Percentiles rank a stretch among this genome's conserved stretches.
Conservation (phyloP, 768 basidiomycete genomes). For the Termitomyces sp. region DNA sequence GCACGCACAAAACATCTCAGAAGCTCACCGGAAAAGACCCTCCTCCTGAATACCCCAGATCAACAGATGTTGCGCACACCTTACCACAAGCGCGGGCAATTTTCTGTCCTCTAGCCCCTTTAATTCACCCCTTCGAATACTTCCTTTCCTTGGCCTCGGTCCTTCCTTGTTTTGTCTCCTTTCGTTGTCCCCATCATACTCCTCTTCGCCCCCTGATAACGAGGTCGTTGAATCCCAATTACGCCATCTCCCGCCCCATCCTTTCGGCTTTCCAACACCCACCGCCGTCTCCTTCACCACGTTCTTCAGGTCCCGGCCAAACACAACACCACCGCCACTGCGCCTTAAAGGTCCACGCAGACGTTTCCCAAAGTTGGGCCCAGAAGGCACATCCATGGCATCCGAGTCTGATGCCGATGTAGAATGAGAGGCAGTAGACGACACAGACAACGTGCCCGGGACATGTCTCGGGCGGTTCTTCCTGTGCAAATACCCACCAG, state of each 20-base stretch:
- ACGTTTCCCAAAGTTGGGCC: conserved; percentile 52
- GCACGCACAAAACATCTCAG: background rate
- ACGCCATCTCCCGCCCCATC: conserved; percentile 19
- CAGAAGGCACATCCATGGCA: conserved; percentile 36
- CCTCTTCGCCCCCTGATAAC: conserved; percentile 16
- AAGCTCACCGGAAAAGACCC: conserved; percentile 75
- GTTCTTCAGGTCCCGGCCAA: conserved; percentile 54
- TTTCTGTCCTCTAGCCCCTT: conserved; percentile 45
- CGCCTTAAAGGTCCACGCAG: conserved; percentile 52
- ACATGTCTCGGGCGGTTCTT: conserved; percentile 45
- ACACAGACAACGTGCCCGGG: conserved; percentile 58
- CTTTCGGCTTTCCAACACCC: conserved; percentile 23
- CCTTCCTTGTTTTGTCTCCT: conserved; percentile 7
- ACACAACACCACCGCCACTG: conserved; percentile 48
- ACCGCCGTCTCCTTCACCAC: conserved; percentile 60
- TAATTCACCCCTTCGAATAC: conserved; percentile 22
- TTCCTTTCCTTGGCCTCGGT: conserved; percentile 17
- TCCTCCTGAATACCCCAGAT: conserved; percentile 85
- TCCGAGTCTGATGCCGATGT: conserved; percentile 22
- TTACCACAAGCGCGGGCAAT: conserved; percentile 73
- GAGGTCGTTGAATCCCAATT: conserved; percentile 19
- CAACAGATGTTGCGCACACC: conserved; percentile 81
- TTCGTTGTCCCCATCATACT: conserved; percentile 19
- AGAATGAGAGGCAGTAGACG: conserved; percentile 37
- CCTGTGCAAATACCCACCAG: conserved; percentile 13